Base-by-base conservation (phyloP, 108 stramenopile genomes). In the Nannochloropsis gaditana region DNA sequence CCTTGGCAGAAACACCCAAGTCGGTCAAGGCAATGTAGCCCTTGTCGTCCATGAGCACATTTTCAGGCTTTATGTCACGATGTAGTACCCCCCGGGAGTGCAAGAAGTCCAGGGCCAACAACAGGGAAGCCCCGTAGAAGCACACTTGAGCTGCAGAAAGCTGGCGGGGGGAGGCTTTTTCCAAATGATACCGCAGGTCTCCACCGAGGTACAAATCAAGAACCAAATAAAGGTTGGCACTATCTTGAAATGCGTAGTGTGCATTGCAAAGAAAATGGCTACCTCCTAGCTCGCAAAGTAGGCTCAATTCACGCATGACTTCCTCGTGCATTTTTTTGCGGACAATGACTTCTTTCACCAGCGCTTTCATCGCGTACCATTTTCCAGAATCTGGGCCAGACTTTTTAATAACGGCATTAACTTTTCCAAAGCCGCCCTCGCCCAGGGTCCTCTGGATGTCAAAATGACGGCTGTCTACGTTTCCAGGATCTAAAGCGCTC, bases 281-380 rank as follows among this genome's bases (percentile, higher is more conserved):
- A n/a, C 59, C n/a, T 73, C 59, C 59, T n/a, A 73, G 19, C 59
- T 73, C 59, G 59, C 59, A n/a, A n/a, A 73, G 59, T n/a, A 73
- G 59, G 59, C 19, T n/a, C 6, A 73, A 73, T 73, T 73, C 59
- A n/a, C 59, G 6, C 59, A 73, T 15, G 59, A 73, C 59, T 73
- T 73, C 59, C 59, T 73, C 59, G 15, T 73, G 59, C 59, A 73
- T 73, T 73, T 73, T 15, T 73, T 73, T 73, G 59, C 8, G 6
- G 59, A 73, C 59, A 73, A 73, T 73, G 19, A 73, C 59, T n/a
- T 73, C 59, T n/a, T 73, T 73, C 19, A 73, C 59, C 59, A 73
- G n/a, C 59, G 59, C 59, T 73, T 73, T 73, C 59, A 73, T 73
- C 19, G 59, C 59, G 59, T 73, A 73, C 59, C 59, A 73, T n/a